A percentile compares a stretch with the other conserved stretches of the same genome.
Conservation (phyloP, 2,329 filamentous ascomycete species). For the Geosmithia putterillii region DNA sequence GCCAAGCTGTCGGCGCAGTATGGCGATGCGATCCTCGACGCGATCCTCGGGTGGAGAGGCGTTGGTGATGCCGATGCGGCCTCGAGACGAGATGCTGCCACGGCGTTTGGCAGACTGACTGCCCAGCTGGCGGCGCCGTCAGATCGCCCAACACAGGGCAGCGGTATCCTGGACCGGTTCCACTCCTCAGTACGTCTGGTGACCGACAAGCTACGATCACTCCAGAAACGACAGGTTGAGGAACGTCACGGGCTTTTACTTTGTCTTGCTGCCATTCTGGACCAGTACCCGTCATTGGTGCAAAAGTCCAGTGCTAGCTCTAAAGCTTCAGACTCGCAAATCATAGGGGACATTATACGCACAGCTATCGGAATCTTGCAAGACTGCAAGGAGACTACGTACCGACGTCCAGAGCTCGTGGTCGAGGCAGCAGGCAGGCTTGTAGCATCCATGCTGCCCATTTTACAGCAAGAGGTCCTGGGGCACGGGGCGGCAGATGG, state of each 20-base stretch:
- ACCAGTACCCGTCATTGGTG: conserved; percentile 24
- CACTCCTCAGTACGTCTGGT: conserved; percentile 27
- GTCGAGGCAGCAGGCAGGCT: conserved; percentile 50
- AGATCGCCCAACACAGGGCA: no score
- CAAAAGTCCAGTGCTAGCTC: not conserved
- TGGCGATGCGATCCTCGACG: conserved; percentile 57
- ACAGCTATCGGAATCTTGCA: conserved; percentile 19
- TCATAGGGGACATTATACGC: not conserved
- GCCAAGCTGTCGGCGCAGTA: conserved; percentile 57
- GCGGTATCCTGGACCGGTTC: conserved; percentile 14
- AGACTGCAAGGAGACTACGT: conserved; percentile 26
- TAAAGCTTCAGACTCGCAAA: not conserved
- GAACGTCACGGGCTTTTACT: conserved; percentile 57
- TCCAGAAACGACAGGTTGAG: conserved; percentile 48
- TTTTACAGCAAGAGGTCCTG: conserved; percentile 26
- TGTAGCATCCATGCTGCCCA: conserved; percentile 36
- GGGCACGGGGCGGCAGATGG: not conserved
- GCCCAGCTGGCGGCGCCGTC: conserved; percentile 19
- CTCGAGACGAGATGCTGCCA: conserved; percentile 61
- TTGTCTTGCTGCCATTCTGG: conserved; percentile 45
- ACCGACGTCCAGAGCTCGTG: conserved; percentile 51
- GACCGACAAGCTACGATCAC: conserved; percentile 28
- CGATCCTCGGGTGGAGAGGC: conserved; percentile 74
- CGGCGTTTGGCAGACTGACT: conserved; percentile 51
- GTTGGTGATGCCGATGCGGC: conserved; percentile 66